A percentile compares a stretch with the other conserved stretches of the same genome.
phyloP scores from a whole-genome alignment of 352 stramenopile species.

The Phytopythium vexans region DNA sequence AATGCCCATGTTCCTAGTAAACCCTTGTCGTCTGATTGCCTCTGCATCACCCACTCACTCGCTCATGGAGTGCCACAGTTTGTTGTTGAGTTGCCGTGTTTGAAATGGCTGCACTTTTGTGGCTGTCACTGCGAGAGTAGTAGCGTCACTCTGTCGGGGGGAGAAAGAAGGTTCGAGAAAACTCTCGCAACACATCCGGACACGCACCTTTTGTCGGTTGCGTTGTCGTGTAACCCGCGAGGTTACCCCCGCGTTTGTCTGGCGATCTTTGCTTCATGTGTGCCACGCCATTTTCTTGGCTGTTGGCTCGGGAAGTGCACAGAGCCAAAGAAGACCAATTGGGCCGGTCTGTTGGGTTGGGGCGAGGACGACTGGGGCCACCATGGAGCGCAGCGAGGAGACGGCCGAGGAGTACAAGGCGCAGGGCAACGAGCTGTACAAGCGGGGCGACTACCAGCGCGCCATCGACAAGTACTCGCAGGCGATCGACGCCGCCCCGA shows the following conservation, averaged over 20 bases:
- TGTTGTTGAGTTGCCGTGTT: background rate
- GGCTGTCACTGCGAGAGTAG: background rate
- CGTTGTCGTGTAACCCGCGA: background rate
- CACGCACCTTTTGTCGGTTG: too few species aligned
- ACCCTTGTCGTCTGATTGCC: too few species aligned
- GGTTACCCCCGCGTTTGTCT: background rate
- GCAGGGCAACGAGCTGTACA: slow-evolving; percentile 91
- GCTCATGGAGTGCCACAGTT: too few species aligned
- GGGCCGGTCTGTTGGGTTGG: slow-evolving; percentile 13
- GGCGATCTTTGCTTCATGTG: slow-evolving; percentile 5
- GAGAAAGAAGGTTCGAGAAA: slow-evolving; percentile 42
- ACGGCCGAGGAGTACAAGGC: slow-evolving; percentile 78
- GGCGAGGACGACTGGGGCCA: slow-evolving; percentile 5
- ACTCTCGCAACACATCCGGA: background rate
- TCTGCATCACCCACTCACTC: too few species aligned
- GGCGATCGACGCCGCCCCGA: slow-evolving; percentile 86
- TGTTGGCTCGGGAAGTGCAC: slow-evolving; percentile 1
- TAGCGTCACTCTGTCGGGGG: slow-evolving; percentile 9
- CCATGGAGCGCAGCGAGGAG: slow-evolving; percentile 39
- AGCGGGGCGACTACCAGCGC: slow-evolving; percentile 86
- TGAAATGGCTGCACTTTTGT: background rate
- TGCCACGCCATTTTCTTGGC: slow-evolving; percentile 1
- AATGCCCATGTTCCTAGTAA: too few species aligned
- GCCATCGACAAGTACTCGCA: slow-evolving; percentile 90
- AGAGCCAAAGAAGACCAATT: slow-evolving; percentile 20